Evolutionary conservation across 176 grass and related monocot genomes (phyloP), one percentile per base, ranked within the genome.

Genomic region (Metroxylon sagu): DNA sequence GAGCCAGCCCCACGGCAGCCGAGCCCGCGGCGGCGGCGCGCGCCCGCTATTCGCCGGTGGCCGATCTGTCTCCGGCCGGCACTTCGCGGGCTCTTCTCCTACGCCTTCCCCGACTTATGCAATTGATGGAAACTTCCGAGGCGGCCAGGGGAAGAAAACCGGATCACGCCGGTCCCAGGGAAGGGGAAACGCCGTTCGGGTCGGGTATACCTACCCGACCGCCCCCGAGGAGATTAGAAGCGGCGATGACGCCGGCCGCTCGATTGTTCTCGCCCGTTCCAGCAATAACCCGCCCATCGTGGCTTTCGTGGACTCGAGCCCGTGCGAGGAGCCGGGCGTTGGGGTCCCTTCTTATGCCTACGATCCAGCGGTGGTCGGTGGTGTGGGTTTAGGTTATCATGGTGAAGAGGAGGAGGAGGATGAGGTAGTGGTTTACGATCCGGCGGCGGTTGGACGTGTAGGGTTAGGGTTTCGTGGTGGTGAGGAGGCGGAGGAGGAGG

Each of bases 331-430:
- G 57, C 14, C 26, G 56, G 3, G 80, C 68, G 18, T 56, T 82
- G 18, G 75, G 69, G 55, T 87, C 68, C 72, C 73, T 63, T 54
- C 49, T 2, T 61, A 53, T 49, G 70, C 61, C 21, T 58, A 74
- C 69, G 71, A 52, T 53, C 19, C 62, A 23, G 3, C 31, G 57
- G 16, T 75, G 71, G 57, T 63, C 6, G 70, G 70, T 2, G 19
- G 70, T 78, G 25, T 73, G 21, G 81, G 80, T 4, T 74, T 97
- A 65, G 87, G 92, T 27, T 91, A 82, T 75, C 65, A 17, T 31
- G 68, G 56, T 69, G 43, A 51, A 0, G 50, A 66, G 16, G 53
- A 60, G 50, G 80, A 66, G 59, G 69, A 69, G 50, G 71, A 64
- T 2, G 67, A 65, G 6, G 17, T 43, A 0, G 35, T 43, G 35